Evolutionary conservation across 805 yeast genomes (phyloP).

Genomic region (Cyberlindnera maritima): DNA sequence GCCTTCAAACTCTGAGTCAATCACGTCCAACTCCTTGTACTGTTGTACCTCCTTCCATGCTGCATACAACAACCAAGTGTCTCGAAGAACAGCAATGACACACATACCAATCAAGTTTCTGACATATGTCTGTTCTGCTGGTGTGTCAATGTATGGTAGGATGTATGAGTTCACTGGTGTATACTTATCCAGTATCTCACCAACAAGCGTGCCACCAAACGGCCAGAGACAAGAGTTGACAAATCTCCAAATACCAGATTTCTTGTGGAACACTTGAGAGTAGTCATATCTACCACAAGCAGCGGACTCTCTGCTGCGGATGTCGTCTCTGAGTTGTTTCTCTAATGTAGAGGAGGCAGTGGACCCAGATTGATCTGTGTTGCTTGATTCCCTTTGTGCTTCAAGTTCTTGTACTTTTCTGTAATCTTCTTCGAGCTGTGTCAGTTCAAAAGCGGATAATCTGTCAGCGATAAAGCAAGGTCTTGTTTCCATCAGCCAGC

Average conservation of each 20-base stretch:
- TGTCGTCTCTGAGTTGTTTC: background rate
- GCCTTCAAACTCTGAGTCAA: conserved; percentile 15
- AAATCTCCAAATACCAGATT: background rate
- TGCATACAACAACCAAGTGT: conserved; percentile 30
- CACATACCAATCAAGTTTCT: conserved; percentile 35
- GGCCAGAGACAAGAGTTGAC: conserved; percentile 9
- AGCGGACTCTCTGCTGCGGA: background rate
- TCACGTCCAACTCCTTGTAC: conserved; percentile 23
- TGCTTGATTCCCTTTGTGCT: conserved; percentile 10
- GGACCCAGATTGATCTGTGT: background rate
- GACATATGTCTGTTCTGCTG: conserved; percentile 36
- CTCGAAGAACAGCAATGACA: conserved; percentile 31
- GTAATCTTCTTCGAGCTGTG: conserved; percentile 1
- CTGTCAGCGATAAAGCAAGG: conserved; percentile 35
- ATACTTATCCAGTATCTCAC: conserved; percentile 12
- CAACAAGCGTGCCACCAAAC: conserved; percentile 2
- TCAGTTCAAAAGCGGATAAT: conserved; percentile 2
- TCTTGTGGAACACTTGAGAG: conserved; percentile 4
- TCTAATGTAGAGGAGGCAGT: background rate
- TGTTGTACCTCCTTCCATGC: conserved; percentile 32
- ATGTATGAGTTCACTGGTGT: conserved; percentile 24
- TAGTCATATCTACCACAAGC: background rate
- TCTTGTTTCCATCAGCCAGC: conserved; percentile 31
- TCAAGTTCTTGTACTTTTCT: conserved; percentile 10
- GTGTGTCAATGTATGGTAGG: conserved; percentile 28